Evolutionary conservation across 164 flowering plant species (phyloP).

Genomic region (Vitis rotundifolia): DNA sequence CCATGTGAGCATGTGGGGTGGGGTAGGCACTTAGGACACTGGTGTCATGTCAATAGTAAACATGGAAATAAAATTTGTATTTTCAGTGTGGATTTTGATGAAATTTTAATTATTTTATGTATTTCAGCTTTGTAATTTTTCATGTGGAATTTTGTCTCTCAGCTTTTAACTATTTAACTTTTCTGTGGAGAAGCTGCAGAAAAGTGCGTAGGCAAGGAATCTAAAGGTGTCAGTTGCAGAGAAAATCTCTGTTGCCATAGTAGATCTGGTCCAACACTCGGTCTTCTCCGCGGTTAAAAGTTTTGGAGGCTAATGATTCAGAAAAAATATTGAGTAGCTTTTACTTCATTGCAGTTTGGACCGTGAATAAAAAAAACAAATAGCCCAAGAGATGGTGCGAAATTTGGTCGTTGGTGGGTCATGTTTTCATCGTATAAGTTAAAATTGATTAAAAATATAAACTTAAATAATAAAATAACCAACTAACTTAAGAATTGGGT

Average conservation of each 20-base stretch:
- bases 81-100: constrained; percentile 3
- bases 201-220: constrained; percentile 19
- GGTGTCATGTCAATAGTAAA: not conserved
- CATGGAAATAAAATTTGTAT: constrained; percentile 8
- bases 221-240: constrained; percentile 21
- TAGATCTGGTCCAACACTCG: not conserved
- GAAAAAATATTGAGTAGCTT: too few relatives aligned
- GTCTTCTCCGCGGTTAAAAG: too few relatives aligned
- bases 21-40: constrained; percentile 13
- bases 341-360: too few relatives aligned
- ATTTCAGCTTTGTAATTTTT: not conserved
- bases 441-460: too few relatives aligned
- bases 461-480: too few relatives aligned
- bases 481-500: too few relatives aligned
- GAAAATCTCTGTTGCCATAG: not conserved
- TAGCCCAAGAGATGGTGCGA: too few relatives aligned
- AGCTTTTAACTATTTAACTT: not conserved
- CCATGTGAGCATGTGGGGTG: constrained; percentile 17
- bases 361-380: too few relatives aligned
- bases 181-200: constrained; percentile 11
- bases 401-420: too few relatives aligned
- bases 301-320: too few relatives aligned
- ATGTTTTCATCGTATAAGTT: too few relatives aligned
- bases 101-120: not conserved
- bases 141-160: not conserved